Base-by-base conservation (phyloP, 2,329 filamentous ascomycete species). In the Macrophomina phaseolina region DNA sequence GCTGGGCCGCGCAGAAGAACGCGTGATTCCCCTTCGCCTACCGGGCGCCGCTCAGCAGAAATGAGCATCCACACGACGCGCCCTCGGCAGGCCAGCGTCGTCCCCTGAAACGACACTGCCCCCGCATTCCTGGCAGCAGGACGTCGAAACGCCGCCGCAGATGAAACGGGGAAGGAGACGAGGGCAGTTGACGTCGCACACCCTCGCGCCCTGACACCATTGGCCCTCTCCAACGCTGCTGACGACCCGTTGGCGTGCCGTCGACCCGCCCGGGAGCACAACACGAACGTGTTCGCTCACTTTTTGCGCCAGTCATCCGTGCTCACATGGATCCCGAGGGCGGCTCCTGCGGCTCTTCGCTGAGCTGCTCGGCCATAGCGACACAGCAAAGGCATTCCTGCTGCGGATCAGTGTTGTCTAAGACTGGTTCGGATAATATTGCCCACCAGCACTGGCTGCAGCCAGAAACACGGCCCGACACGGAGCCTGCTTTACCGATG, bases 51-150 rank as follows among this genome's bases (percentile, higher is more conserved):
- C 11, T 6, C 34, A 45, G 40, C 55, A 60, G 40, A 32, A 42
- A 12, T 60, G 38, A 32, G 18, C 55, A 32, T 28, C n/a, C 40
- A 61, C 40, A 46, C n/a, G 56, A 48, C 40, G 12, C 32, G 8
- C 58, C 58, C 45, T 62, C 23, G 42, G 58, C 42, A 49, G 55
- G n/a, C 34, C 12, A 28, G 16, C 14, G 28, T 28, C 30, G 56
- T 61, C 38, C 23, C 38, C n/a, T 61, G 56, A 61, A 61, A 61
- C 56, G 23, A 28, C 40, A 11, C 42, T 9, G 45, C n/a, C 58
- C 58, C 58, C 58, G 58, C 42, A 62, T 62, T 62, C 42, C 58
- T 36, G 30, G 48, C 12, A 14, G 18, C 56, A 36, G 56, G 56
- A n/a, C 40, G 56, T n/a, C 23, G 36, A 60, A 60, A 60, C 56